Evolutionary conservation across 2,329 filamentous ascomycete species (phyloP).

Genomic region (Fusarium concolor): DNA sequence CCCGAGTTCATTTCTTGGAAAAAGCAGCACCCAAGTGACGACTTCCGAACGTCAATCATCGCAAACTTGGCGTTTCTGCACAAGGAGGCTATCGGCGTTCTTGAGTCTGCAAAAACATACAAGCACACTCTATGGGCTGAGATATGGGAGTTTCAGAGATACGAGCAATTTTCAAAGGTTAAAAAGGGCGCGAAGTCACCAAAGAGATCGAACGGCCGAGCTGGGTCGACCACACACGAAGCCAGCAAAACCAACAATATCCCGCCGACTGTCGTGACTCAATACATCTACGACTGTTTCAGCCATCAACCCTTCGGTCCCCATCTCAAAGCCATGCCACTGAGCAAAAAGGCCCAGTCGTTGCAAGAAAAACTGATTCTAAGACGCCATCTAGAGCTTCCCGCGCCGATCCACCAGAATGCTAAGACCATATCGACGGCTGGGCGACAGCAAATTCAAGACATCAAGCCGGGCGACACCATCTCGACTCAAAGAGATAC

Average conservation of each 20-base stretch:
- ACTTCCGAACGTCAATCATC: conserved; percentile 72
- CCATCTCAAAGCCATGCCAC: conserved; percentile 57
- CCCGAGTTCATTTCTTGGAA: conserved; percentile 67
- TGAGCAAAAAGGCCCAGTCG: conserved; percentile 43
- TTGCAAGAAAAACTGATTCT: conserved; percentile 48
- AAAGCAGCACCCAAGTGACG: conserved; percentile 56
- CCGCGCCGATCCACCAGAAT: conserved; percentile 38
- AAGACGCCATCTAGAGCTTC: conserved; percentile 46
- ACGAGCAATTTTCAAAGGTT: conserved; percentile 41
- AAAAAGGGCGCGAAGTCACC: not conserved
- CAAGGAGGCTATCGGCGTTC: conserved; percentile 69
- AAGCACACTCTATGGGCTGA: conserved; percentile 67
- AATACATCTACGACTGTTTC: conserved; percentile 75
- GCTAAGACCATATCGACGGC: conserved; percentile 39
- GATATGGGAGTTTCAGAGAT: conserved; percentile 52
- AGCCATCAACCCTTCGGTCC: conserved; percentile 69
- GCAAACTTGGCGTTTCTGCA: conserved; percentile 72
- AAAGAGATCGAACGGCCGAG: not conserved
- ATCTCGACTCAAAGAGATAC: conserved; percentile 61
- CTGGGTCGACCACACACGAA: not conserved
- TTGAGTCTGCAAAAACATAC: conserved; percentile 47
- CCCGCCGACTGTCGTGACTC: conserved; percentile 73
- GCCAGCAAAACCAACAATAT: conserved; percentile 17
- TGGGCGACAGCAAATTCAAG: conserved; percentile 41
- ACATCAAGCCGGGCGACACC: conserved; percentile 60